Base-by-base conservation (phyloP, 1,284 basidiomycete species). In the Apiotrichum gamsii region DNA sequence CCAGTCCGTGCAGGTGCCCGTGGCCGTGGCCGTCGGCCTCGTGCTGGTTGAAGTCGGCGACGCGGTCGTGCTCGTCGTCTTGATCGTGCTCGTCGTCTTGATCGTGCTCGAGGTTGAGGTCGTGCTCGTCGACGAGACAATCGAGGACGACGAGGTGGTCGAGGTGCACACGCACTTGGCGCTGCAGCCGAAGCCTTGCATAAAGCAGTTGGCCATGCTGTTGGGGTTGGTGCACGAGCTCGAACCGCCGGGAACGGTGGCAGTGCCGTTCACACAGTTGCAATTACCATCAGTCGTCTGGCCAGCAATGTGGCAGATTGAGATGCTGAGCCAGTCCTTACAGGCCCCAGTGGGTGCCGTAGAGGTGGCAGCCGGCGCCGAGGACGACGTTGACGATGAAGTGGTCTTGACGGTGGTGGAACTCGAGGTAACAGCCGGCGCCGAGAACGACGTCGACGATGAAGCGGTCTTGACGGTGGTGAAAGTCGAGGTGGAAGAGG, bases 81-180 rank as follows among this genome's bases (percentile, higher is more conserved):
- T 32, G 8, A 16, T n/a, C 8, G 31, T 35, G 3, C 18, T 15
- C 6, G 33, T 20, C 6, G 33, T 35, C 6, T 16, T 15, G 33
- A 39, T 39, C 23, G 31, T 34, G 24, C 20, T 32, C 30, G 24
- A n/a, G 39, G 39, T 40, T 25, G 29, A 43, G 33, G 32, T 35
- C 18, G 32, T 23, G 16, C 25, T 20, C 9, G 39, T 40, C 39
- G 29, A 30, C 18, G 39, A 40, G 20, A 18, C 11, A 20, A 15
- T 28, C 29, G 11, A 14, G 18, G 5, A 14, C 11, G 29, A 28
- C 39, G 29, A 19, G 28, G 39, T 40, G 8, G n/a, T 5, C 3
- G 39, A 31, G 23, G 33, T 39, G 37, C 47, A 49, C 10, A 23
- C 29, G 18, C 47, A 44, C 44, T 46, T 38, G 18, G 39, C 32